phyloP scores from a whole-genome alignment of 2,329 filamentous ascomycete species.

The Xylaria hypoxylon region DNA sequence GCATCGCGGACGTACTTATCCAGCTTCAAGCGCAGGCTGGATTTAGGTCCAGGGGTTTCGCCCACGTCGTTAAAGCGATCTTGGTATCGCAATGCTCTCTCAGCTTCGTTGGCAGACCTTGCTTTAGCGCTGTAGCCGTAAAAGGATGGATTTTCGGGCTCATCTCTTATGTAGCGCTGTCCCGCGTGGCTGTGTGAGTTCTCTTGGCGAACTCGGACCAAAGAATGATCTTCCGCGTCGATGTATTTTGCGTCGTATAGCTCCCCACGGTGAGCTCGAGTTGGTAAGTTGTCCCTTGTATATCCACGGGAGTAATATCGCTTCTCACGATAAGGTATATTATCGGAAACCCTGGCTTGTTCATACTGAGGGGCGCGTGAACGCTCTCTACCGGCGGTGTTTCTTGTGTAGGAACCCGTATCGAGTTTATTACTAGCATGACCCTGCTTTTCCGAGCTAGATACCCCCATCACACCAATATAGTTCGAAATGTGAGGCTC shows the following conservation, averaged over 20 bases:
- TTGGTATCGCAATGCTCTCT: constrained; percentile 27
- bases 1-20: constrained; percentile 23
- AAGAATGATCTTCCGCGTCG: neutral
- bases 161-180: constrained; percentile 28
- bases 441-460: neutral
- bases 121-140: constrained; percentile 12
- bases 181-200: neutral
- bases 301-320: neutral
- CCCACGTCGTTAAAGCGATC: constrained; percentile 22
- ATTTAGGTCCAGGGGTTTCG: constrained; percentile 26
- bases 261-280: neutral
- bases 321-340: constrained; percentile 1
- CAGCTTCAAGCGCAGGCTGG: constrained; percentile 27
- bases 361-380: constrained; percentile 6
- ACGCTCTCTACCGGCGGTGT: neutral
- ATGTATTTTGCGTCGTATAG: neutral
- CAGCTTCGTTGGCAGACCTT: neutral
- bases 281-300: neutral
- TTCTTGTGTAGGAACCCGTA: neutral
- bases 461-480: neutral
- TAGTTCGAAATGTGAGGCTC: neutral
- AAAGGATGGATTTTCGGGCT: constrained; percentile 24
- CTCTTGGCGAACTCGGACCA: neutral
- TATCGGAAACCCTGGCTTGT: neutral
- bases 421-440: neutral